Conservation (phyloP, 1,284 basidiomycete genomes). For the Apiotrichum sp. region DNA sequence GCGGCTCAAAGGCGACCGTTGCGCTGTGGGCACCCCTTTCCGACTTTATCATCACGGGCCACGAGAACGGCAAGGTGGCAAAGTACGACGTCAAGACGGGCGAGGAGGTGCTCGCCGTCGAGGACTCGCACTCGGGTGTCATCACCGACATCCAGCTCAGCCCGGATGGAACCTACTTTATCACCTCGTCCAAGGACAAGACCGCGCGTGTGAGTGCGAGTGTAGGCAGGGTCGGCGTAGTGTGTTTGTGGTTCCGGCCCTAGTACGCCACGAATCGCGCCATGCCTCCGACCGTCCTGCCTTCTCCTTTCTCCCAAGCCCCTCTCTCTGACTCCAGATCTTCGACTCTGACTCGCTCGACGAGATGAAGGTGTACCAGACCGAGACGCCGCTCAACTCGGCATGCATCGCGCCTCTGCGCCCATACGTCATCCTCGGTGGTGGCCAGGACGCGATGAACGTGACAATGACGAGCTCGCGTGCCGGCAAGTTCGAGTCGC, state of each 20-base stretch:
- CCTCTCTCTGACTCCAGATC: conserved; percentile 53
- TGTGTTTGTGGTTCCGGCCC: too few relatives aligned
- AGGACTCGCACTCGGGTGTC: conserved; percentile 64
- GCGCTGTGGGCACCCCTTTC: conserved; percentile 81
- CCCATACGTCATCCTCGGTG: conserved; percentile 89
- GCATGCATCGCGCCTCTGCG: conserved; percentile 76
- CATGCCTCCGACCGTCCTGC: too few relatives aligned
- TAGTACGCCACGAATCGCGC: too few relatives aligned
- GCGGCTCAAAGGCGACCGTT: conserved; percentile 90
- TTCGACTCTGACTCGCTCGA: conserved; percentile 83
- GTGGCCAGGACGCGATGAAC: conserved; percentile 96
- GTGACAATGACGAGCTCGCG: conserved; percentile 91
- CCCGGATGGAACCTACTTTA: conserved; percentile 85
- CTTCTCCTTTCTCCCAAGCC: too few relatives aligned
- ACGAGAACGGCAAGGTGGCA: conserved; percentile 92
- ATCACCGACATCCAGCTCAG: conserved; percentile 92
- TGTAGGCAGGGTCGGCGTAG: too few relatives aligned
- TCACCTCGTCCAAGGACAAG: conserved; percentile 97
- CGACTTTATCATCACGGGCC: conserved; percentile 80
- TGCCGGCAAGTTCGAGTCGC: conserved; percentile 95
- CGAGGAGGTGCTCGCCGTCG: conserved; percentile 65
- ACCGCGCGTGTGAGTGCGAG: conserved; percentile 65
- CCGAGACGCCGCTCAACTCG: conserved; percentile 94
- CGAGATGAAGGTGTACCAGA: conserved; percentile 87
- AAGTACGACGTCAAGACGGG: conserved; percentile 83